These are phyloP conservation scores for Stramenopiles sp. DNA, from an alignment of 352 stramenopile species.

Conservation along the genomic window DNA sequence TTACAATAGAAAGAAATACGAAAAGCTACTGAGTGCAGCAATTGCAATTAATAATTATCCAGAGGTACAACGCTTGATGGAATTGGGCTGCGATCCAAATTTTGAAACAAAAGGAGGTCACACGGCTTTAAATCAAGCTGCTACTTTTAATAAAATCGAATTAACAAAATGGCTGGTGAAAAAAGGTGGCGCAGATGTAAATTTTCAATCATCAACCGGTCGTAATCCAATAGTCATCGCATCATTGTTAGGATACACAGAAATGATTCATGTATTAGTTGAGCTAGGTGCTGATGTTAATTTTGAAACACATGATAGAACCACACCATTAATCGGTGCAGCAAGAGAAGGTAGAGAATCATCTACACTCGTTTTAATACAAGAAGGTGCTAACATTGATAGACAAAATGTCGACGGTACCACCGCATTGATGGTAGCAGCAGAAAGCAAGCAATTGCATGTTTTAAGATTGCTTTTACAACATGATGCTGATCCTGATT, in stretches of 20 bases:
- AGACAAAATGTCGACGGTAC: neutral
- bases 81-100: neutral
- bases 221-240: neutral
- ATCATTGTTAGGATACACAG: neutral
- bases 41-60: conserved; percentile 3
- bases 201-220: neutral
- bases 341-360: neutral
- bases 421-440: neutral
- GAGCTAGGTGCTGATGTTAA: neutral
- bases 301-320: neutral
- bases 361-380: neutral
- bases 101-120: neutral
- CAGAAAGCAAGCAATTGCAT: neutral
- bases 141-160: neutral
- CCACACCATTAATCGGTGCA: neutral
- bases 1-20: neutral
- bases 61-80: neutral
- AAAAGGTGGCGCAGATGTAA: neutral
- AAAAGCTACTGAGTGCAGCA: neutral
- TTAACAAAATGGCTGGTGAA: neutral
- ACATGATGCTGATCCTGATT: neutral
- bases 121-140: neutral
- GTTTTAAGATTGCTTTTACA: neutral
- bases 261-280: neutral
- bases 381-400: neutral